Evolutionary conservation across 176 grass and related monocot species (phyloP), one percentile per base, ranked within the genome.

Genomic region (Ampelocalamus luodianensis): DNA sequence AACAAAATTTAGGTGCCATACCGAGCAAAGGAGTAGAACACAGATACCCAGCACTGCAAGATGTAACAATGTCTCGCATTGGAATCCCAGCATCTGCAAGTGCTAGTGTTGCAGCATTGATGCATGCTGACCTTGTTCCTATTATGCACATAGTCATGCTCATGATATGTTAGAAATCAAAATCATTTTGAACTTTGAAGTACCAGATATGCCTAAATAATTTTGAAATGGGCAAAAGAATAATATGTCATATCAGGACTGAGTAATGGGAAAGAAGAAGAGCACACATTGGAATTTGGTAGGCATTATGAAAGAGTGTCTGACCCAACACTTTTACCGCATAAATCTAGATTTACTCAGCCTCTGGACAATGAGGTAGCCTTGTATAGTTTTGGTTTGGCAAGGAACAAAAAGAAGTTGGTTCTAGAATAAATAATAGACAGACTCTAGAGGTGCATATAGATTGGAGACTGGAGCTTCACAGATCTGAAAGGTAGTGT

Each of bases 51-150:
- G 96, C 91, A 86, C 93, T 95, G 64, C 93, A 96, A 85, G 96
- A 99, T n/a, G 96, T 96, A 72, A 94, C 86, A 75, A 98, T 94
- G 73, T 99, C 96, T 66, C 84, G 84, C 93, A 98, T 98, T 75
- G 96, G 96, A 81, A 98, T 92, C 32, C 96, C 93, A 56, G 93
- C 96, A 89, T 95, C 89, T 78, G 96, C 93, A 83, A 98, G 91
- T 76, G 96, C 96, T 80, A 98, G 60, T 59, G 96, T 98, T 79
- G 96, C 96, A 85, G 93, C 96, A 94, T 99, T 96, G 79, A 99
- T 99, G 86, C 91, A 99, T 67, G 96, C 96, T 68, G 96, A 94
- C 88, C 93, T 90, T 50, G 96, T 96, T 89, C 91, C 91, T 99
- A 64, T 87, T 76, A 83, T 38, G 74, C 20, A 80, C 15, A 45